These are phyloP conservation scores for Solanum clarkiae DNA, from an alignment of 257 asterid genomes.

Conservation along the genomic window DNA sequence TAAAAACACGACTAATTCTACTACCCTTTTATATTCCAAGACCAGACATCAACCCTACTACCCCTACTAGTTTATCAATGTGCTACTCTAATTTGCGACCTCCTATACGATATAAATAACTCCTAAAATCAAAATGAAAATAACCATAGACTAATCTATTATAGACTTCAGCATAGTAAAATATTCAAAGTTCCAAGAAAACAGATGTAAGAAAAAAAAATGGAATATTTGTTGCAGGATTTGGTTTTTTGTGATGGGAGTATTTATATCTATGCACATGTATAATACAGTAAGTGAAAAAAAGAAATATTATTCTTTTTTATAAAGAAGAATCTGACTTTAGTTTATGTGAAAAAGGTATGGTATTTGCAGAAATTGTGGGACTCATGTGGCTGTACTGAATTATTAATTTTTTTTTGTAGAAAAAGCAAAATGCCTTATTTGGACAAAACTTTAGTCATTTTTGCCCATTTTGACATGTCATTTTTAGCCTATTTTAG, in stretches of 20 bases:
- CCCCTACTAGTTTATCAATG: too few species aligned
- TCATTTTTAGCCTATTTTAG: conserved; percentile 7
- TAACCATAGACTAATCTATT: too few species aligned
- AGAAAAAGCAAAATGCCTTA: background rate
- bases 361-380: conserved; percentile 5
- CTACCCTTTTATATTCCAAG: too few species aligned
- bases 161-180: background rate
- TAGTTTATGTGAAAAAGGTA: background rate
- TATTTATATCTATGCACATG: background rate
- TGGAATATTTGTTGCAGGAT: background rate
- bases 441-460: background rate
- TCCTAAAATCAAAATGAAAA: too few species aligned
- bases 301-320: background rate
- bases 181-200: background rate
- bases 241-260: background rate
- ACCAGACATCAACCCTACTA: too few species aligned
- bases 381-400: conserved; percentile 8
- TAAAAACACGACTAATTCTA: too few species aligned
- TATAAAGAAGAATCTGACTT: background rate
- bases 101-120: too few species aligned
- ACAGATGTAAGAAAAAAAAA: background rate
- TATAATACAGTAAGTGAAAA: background rate
- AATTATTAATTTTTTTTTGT: background rate
- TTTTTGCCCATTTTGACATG: background rate
- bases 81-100: too few species aligned